phyloP scores from a whole-genome alignment of 2,329 filamentous ascomycete genomes.

The Bisporella sp. region DNA sequence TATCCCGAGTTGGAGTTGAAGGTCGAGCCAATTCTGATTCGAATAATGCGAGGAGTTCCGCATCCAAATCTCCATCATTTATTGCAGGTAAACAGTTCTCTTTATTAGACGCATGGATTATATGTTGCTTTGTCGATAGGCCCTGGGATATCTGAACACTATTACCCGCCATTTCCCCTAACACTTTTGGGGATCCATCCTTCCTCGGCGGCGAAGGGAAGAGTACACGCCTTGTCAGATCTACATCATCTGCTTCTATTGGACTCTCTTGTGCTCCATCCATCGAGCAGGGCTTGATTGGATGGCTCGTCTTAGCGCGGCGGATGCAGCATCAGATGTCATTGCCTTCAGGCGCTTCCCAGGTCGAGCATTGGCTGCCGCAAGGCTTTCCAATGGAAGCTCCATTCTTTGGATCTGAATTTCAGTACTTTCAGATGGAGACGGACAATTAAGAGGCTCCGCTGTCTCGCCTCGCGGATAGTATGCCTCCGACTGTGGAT shows the following conservation, averaged over 20 bases:
- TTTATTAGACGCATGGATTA: conserved; percentile 19
- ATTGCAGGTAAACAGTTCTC: conserved; percentile 22
- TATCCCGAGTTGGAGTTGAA: conserved; percentile 21
- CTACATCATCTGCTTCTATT: conserved; percentile 45
- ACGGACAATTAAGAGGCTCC: not conserved
- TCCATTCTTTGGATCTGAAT: not conserved
- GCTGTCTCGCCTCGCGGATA: conserved; percentile 11
- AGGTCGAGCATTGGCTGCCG: no score
- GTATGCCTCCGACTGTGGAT: conserved; percentile 37
- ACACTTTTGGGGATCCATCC: conserved; percentile 52
- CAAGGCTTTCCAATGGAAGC: not conserved
- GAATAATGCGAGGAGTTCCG: conserved; percentile 25
- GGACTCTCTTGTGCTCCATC: conserved; percentile 49
- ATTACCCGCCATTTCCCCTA: conserved; percentile 52
- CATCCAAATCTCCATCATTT: conserved; percentile 16
- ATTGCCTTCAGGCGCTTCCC: conserved; percentile 17
- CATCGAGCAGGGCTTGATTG: conserved; percentile 32
- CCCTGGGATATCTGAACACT: conserved; percentile 38
- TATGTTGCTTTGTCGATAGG: conserved; percentile 20
- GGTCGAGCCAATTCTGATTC: conserved; percentile 26
- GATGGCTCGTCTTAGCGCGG: conserved; percentile 24
- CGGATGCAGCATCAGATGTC: conserved; percentile 25
- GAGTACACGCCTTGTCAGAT: conserved; percentile 59
- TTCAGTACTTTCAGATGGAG: not conserved
- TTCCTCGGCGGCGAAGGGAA: conserved; percentile 68